These are phyloP conservation scores for Diaporthe destruens DNA, from an alignment of 2,329 filamentous ascomycete genomes.

Conservation along the genomic window DNA sequence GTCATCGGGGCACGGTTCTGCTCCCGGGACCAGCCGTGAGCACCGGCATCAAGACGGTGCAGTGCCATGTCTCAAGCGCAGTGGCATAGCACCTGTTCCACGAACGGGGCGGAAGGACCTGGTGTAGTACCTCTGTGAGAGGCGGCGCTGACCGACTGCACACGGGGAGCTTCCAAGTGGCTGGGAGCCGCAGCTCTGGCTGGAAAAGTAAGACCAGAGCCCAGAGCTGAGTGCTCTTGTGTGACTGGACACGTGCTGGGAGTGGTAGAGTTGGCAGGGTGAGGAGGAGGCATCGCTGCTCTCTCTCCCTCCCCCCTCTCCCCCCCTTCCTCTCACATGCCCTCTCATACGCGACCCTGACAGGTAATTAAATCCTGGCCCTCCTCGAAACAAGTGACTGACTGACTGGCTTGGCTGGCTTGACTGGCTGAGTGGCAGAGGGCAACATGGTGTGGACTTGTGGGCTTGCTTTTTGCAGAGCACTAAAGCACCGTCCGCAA, in stretches of 20 bases:
- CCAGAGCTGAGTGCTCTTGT: conserved; percentile 7
- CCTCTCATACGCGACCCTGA: background rate
- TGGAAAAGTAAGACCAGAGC: conserved; percentile 7
- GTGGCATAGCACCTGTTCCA: background rate
- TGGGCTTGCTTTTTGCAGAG: background rate
- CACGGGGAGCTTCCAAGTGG: conserved; percentile 26
- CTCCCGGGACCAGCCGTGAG: background rate
- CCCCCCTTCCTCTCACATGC: too few relatives aligned
- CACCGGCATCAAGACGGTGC: background rate
- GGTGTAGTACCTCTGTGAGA: background rate
- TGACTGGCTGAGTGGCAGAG: background rate
- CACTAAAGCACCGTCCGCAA: background rate
- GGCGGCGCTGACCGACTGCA: conserved; percentile 7
- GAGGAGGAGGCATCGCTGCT: background rate
- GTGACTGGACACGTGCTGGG: conserved; percentile 26
- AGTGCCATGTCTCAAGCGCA: background rate
- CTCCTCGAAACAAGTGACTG: background rate
- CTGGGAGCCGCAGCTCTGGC: conserved; percentile 14
- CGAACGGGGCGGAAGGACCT: too few relatives aligned
- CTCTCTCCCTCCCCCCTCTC: too few relatives aligned
- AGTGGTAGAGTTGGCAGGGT: background rate
- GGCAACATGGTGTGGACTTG: background rate
- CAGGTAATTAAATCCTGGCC: background rate
- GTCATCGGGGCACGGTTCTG: conserved; percentile 8
- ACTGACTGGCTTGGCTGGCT: background rate